Evolutionary conservation across 2,329 filamentous ascomycete species (phyloP).

Genomic region (Nemania sp.): DNA sequence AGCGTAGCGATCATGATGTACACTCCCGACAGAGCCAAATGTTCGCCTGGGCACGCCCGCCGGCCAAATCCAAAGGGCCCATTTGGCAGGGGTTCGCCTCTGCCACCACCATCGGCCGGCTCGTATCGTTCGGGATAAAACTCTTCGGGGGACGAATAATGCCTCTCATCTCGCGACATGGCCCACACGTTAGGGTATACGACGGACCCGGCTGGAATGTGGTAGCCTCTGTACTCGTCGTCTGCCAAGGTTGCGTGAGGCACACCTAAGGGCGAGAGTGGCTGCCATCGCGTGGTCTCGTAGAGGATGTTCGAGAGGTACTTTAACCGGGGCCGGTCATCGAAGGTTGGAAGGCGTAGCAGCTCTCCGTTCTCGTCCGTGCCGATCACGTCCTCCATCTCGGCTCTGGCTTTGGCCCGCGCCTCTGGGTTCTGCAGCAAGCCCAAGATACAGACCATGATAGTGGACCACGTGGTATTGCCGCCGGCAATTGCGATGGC

Average conservation of each 20-base stretch:
- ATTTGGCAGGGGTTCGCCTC: slow-evolving; percentile 39
- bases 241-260: slow-evolving; percentile 48
- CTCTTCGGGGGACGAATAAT: slow-evolving; percentile 38
- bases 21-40: slow-evolving; percentile 55
- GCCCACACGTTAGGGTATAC: slow-evolving; percentile 50
- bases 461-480: slow-evolving; percentile 42
- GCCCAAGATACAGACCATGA: slow-evolving; percentile 46
- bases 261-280: slow-evolving; percentile 43
- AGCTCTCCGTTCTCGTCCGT: slow-evolving; percentile 25
- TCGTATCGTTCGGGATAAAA: slow-evolving; percentile 43
- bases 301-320: slow-evolving; percentile 48
- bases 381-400: slow-evolving; percentile 46
- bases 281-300: slow-evolving; percentile 46
- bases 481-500: slow-evolving; percentile 32
- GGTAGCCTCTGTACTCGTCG: slow-evolving; percentile 48
- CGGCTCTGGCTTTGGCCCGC: slow-evolving; percentile 40
- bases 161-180: slow-evolving; percentile 42
- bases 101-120: slow-evolving; percentile 31
- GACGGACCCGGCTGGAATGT: slow-evolving; percentile 50
- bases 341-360: slow-evolving; percentile 41
- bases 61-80: slow-evolving; percentile 50
- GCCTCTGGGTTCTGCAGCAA: slow-evolving; percentile 47
- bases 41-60: slow-evolving; percentile 49
- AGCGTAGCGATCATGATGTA: slow-evolving; percentile 44
- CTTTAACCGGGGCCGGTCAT: slow-evolving; percentile 42